A percentile compares a stretch with the other conserved stretches of the same genome.
Evolutionary conservation across 2,329 filamentous ascomycete species (phyloP).

Genomic region (Shiraia bambusicola): DNA sequence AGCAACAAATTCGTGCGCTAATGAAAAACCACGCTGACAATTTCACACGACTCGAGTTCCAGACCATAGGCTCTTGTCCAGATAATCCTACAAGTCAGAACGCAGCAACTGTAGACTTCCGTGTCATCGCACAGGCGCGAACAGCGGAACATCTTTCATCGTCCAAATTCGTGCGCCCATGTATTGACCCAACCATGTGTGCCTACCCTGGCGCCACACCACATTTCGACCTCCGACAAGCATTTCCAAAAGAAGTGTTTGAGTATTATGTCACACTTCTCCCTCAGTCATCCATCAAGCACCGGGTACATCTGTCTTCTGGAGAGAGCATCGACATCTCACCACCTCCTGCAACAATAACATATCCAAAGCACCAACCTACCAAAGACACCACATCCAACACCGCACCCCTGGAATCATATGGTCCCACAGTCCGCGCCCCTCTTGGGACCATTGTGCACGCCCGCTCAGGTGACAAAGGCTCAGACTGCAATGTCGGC

Average conservation of each 20-base stretch:
- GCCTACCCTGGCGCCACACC: slow-evolving; percentile 49
- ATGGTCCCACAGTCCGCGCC: slow-evolving; percentile 33
- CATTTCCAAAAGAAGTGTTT: slow-evolving; percentile 43
- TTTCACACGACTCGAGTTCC: slow-evolving; percentile 41
- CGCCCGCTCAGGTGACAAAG: slow-evolving; percentile 46
- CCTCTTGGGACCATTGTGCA: slow-evolving; percentile 49
- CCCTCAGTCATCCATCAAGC: slow-evolving; percentile 26
- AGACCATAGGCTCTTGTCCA: slow-evolving; percentile 42
- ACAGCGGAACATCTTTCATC: slow-evolving; percentile 37
- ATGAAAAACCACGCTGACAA: slow-evolving; percentile 42
- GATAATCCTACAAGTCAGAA: slow-evolving; percentile 49
- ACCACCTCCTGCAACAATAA: slow-evolving; percentile 34
- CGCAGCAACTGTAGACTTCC: slow-evolving; percentile 52
- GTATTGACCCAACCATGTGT: slow-evolving; percentile 47
- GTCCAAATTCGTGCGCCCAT: slow-evolving; percentile 44
- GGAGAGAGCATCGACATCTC: slow-evolving; percentile 35
- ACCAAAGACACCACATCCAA: slow-evolving; percentile 19
- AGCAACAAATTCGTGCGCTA: slow-evolving; percentile 36
- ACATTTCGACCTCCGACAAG: slow-evolving; percentile 43
- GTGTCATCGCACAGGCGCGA: slow-evolving; percentile 51
- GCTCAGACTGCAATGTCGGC: slow-evolving; percentile 40
- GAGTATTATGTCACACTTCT: slow-evolving; percentile 47
- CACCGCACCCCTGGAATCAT: slow-evolving; percentile 11
- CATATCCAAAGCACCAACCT: slow-evolving; percentile 40
- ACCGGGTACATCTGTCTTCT: slow-evolving; percentile 31